phyloP scores from a whole-genome alignment of 2,329 filamentous ascomycete species.

The Xylariales sp. region DNA sequence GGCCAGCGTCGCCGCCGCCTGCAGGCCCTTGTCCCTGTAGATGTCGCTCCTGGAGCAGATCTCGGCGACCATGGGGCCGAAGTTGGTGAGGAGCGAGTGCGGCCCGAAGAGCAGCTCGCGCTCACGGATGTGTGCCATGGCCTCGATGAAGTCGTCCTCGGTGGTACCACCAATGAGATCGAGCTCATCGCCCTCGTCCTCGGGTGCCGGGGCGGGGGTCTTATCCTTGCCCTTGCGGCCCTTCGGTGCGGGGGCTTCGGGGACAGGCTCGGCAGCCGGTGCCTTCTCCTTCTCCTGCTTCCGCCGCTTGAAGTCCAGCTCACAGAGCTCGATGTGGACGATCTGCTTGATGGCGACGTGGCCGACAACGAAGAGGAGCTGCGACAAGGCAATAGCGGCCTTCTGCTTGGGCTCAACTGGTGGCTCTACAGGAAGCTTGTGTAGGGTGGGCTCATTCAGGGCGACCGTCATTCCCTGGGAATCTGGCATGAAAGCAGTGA shows the following conservation, averaged over 20 bases:
- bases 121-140: slow-evolving; percentile 79
- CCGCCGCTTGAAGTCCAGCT: slow-evolving; percentile 93
- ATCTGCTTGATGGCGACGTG: slow-evolving; percentile 99
- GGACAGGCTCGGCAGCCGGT: slow-evolving; percentile 35
- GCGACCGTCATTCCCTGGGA: slow-evolving; percentile 24
- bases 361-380: slow-evolving; percentile 90
- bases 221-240: slow-evolving; percentile 21
- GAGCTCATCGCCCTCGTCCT: slow-evolving; percentile 78
- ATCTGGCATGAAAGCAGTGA: slow-evolving; percentile 24
- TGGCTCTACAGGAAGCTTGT: slow-evolving; percentile 21
- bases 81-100: slow-evolving; percentile 80
- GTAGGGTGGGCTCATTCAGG: slow-evolving; percentile 24
- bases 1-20: slow-evolving; percentile 89
- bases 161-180: slow-evolving; percentile 96
- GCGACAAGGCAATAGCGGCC: slow-evolving; percentile 73
- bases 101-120: slow-evolving; percentile 76
- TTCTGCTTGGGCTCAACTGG: slow-evolving; percentile 53
- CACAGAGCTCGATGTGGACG: slow-evolving; percentile 94
- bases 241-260: slow-evolving; percentile 24
- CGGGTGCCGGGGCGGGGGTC: slow-evolving; percentile 32
- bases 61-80: slow-evolving; percentile 86
- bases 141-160: slow-evolving; percentile 88
- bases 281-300: slow-evolving; percentile 85
- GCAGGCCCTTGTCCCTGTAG: slow-evolving; percentile 84
- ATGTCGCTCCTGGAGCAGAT: slow-evolving; percentile 93